A percentile compares a stretch with the other conserved stretches of the same genome.
Evolutionary conservation across 371 early-diverging fungal genomes (phyloP).

Genomic region (Rhizopus arrhizus): DNA sequence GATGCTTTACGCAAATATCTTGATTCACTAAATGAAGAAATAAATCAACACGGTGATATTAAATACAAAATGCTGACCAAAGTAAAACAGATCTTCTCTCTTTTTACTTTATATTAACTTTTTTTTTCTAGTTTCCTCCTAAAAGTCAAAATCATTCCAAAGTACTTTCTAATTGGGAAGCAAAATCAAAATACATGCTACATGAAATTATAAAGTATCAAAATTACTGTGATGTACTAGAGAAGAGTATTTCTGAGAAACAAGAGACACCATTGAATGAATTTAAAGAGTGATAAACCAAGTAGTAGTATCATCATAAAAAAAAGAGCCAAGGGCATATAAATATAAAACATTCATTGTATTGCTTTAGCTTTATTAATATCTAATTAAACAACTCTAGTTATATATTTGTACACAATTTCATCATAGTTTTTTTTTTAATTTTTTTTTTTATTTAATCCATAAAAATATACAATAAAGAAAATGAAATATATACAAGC

Average conservation of each 20-base stretch:
- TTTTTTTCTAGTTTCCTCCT: slow-evolving; percentile 48
- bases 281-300: neutral
- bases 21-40: slow-evolving; percentile 34
- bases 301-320: too few species aligned
- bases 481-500: neutral
- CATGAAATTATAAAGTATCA: slow-evolving; percentile 89
- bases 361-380: too few species aligned
- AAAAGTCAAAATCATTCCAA: slow-evolving; percentile 63
- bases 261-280: neutral
- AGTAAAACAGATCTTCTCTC: slow-evolving; percentile 11
- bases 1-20: slow-evolving; percentile 34
- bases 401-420: too few species aligned
- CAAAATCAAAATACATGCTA: slow-evolving; percentile 80
- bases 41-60: slow-evolving; percentile 44
- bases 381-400: too few species aligned
- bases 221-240: slow-evolving; percentile 77
- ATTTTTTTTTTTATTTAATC: neutral
- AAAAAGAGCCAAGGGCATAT: too few species aligned
- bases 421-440: too few species aligned
- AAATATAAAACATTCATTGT: too few species aligned
- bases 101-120: neutral
- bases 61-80: slow-evolving; percentile 39
- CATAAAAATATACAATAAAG: neutral
- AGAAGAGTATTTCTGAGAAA: slow-evolving; percentile 55
- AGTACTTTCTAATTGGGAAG: slow-evolving; percentile 86